Evolutionary conservation across 495 filamentous ascomycete species (phyloP).

Genomic region (Chaetomium fimeti): DNA sequence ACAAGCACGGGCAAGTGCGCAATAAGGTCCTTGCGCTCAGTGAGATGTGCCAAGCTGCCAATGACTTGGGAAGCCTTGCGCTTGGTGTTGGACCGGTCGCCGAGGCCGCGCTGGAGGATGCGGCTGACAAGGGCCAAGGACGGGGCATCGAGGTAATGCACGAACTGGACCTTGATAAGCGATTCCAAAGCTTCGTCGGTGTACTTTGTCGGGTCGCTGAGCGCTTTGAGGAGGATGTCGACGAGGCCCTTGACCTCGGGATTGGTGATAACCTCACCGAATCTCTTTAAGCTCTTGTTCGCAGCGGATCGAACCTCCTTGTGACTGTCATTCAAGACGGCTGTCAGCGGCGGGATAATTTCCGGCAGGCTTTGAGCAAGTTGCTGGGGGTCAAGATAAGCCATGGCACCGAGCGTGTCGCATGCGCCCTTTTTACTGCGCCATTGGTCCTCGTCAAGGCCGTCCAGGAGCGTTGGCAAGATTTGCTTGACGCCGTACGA

Average conservation of each 20-base stretch:
- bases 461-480: conserved; percentile 85
- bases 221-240: conserved; percentile 85
- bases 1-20: conserved; percentile 90
- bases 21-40: conserved; percentile 90
- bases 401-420: conserved; percentile 94
- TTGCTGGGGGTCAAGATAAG: conserved; percentile 93
- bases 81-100: conserved; percentile 89
- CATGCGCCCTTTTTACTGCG: conserved; percentile 97
- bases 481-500: conserved; percentile 95
- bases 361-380: conserved; percentile 87
- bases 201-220: conserved; percentile 96
- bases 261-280: conserved; percentile 97
- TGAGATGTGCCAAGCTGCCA: conserved; percentile 93
- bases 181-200: conserved; percentile 92
- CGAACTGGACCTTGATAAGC: conserved; percentile 91
- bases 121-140: conserved; percentile 91
- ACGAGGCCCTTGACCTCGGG: conserved; percentile 92
- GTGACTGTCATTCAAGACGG: conserved; percentile 93
- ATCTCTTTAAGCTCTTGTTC: conserved; percentile 92
- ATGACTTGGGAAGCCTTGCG: conserved; percentile 95
- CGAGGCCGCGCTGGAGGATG: conserved; percentile 88
- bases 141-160: conserved; percentile 94
- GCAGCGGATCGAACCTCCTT: conserved; percentile 91
- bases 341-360: conserved; percentile 92
- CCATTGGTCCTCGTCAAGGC: conserved; percentile 94